A percentile compares a stretch with the other conserved stretches of the same genome.
These are phyloP conservation scores for Isabelozyma gotoi DNA, from an alignment of 805 yeast species.

Conservation along the genomic window DNA sequence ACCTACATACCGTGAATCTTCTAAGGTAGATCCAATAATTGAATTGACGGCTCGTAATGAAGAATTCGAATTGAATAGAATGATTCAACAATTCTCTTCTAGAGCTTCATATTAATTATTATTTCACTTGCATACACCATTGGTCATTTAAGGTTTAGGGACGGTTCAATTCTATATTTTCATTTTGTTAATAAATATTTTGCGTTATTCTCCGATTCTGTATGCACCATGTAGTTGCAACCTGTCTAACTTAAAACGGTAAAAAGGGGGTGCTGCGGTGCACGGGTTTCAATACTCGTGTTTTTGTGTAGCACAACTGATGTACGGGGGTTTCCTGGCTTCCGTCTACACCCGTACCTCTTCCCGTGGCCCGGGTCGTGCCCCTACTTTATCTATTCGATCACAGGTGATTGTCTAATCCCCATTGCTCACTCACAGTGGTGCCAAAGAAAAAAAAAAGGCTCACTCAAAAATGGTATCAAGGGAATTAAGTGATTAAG, in stretches of 20 bases:
- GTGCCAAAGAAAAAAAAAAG: background rate
- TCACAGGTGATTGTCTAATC: background rate
- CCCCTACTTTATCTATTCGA: background rate
- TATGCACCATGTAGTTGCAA: too few relatives aligned
- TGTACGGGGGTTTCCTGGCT: too few relatives aligned
- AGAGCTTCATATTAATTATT: background rate
- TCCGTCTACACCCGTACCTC: too few relatives aligned
- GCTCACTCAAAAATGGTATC: too few relatives aligned
- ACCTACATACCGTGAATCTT: conserved; percentile 2
- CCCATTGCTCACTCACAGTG: background rate
- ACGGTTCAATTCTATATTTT: background rate
- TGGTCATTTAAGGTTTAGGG: background rate
- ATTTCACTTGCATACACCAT: background rate
- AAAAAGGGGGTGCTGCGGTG: too few relatives aligned
- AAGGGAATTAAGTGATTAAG: too few relatives aligned
- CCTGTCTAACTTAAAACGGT: too few relatives aligned
- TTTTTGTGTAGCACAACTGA: too few relatives aligned
- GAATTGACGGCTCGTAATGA: conserved; percentile 36
- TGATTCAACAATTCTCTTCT: conserved; percentile 15
- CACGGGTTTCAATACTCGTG: too few relatives aligned
- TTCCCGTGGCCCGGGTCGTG: too few relatives aligned
- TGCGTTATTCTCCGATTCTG: too few relatives aligned
- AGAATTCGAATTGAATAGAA: conserved; percentile 29
- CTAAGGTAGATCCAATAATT: conserved; percentile 30
- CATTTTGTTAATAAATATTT: background rate